These are phyloP conservation scores for Coemansia sp. DNA, from an alignment of 192 early-diverging fungal species.

Conservation along the genomic window DNA sequence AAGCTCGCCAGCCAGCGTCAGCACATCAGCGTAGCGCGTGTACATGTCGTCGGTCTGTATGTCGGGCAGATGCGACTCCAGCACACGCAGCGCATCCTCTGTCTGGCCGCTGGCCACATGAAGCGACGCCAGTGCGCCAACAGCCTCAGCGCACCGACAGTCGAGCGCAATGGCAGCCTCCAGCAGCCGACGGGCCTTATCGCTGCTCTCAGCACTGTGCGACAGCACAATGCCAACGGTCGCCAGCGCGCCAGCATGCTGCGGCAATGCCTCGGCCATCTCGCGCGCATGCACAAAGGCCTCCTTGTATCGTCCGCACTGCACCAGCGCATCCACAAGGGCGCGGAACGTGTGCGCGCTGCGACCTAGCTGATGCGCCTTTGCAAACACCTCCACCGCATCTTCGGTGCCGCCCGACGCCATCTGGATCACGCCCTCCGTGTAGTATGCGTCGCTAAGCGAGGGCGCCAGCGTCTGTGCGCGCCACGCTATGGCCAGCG, in stretches of 20 bases:
- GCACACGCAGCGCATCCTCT: conserved; percentile 16
- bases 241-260: conserved; percentile 29
- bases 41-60: conserved; percentile 49
- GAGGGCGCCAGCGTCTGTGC: conserved; percentile 42
- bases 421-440: conserved; percentile 43
- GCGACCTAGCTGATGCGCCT: conserved; percentile 31
- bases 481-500: conserved; percentile 48
- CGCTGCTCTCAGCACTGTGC: conserved; percentile 41
- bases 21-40: conserved; percentile 45
- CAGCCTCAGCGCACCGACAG: conserved; percentile 22
- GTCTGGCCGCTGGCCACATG: conserved; percentile 18
- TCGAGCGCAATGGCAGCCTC: conserved; percentile 28
- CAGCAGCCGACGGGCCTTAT: conserved; percentile 36
- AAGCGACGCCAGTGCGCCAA: conserved; percentile 44
- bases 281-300: conserved; percentile 49
- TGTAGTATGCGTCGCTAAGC: conserved; percentile 29
- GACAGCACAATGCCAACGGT: conserved; percentile 44
- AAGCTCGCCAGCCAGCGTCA: conserved; percentile 47
- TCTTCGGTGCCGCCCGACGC: conserved; percentile 23
- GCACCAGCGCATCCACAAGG: conserved; percentile 25
- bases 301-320: conserved; percentile 30
- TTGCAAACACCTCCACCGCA: conserved; percentile 25
- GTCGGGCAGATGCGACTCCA: conserved; percentile 34
- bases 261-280: conserved; percentile 39
- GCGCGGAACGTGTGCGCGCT: conserved; percentile 26